Evolutionary conservation across 345 rosid genomes (phyloP).

Genomic region (Euphorbia tirucalli): DNA sequence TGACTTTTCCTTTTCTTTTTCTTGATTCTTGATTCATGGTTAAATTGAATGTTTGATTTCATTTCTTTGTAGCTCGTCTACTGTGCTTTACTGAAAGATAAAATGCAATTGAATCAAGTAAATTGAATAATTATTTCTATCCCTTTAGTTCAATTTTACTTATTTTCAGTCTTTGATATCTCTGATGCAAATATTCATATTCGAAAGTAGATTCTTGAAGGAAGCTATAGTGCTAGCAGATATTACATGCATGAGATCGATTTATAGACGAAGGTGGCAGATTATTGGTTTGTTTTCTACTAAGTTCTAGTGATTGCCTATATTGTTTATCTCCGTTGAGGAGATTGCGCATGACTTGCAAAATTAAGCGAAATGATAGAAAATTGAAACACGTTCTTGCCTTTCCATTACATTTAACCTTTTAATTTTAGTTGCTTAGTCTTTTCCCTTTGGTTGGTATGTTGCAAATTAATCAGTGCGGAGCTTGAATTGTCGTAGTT

Average conservation of each 20-base stretch:
- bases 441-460: not conserved
- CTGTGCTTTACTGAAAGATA: not conserved
- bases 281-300: no score
- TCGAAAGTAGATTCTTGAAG: not conserved
- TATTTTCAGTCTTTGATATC: not conserved
- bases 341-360: not conserved
- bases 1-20: not conserved
- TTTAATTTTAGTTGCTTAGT: not conserved
- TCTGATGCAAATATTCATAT: not conserved
- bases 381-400: not conserved
- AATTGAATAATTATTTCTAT: not conserved
- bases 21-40: not conserved
- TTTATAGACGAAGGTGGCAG: not conserved
- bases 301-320: no score
- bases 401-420: not conserved
- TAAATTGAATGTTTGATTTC: constrained; percentile 6
- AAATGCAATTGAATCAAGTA: not conserved
- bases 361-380: not conserved
- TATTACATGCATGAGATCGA: not conserved
- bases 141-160: not conserved
- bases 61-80: not conserved
- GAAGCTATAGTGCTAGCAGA: not conserved
- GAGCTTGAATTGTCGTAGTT: not conserved
- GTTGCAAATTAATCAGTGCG: not conserved
- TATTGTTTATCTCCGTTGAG: not conserved